Evolutionary conservation across 768 basidiomycete species (phyloP), one percentile per base, ranked within the genome.

Genomic region (Rhizopogon roseolus): DNA sequence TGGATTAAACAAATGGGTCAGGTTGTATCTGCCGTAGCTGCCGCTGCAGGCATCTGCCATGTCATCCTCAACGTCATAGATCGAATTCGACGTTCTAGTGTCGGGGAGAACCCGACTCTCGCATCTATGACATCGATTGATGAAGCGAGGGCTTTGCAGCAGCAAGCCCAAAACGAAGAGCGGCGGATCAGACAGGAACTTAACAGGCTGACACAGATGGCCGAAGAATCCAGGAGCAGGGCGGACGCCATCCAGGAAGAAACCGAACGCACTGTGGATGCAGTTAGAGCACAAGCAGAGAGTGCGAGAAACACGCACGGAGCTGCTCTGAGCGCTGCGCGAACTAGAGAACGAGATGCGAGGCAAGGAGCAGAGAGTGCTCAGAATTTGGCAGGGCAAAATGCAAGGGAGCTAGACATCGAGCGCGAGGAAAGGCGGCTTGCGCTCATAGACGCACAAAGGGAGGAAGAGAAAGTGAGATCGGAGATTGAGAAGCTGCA

Each of bases 71-170:
- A 17, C 17, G 4, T 54, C 4, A 22, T 54, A 11, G 14, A 17
- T n/a, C 27, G 8, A 7, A 41, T 54, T 22, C 37, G 34, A 28
- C 25, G 17, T 7, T 40, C 39, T 36, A 29, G 5, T 29, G 14
- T 50, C 27, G 32, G 19, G 0, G 54, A 49, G 16, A 54, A 54
- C 36, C 49, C 54, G 13, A 50, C 49, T 3, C 34, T 54, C 17
- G 19, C 38, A 9, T 34, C 43, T 41, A 54, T 36, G 34, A 36
- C 34, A 13, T 5, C 34, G 5, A 5, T 54, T 29, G 29, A 43
- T 9, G 11, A 32, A 19, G 48, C 49, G 10, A 46, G 54, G 25
- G 40, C 39, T 34, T 29, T 28, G 27, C 41, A 25, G n/a, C 39
- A 54, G 40, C 29, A 36, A 6, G 40, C 32, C 14, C 39, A 38